Evolutionary conservation across 208 protist genomes (phyloP), one percentile per base, ranked within the genome.

Genomic region (Acanthamoeba healyi): DNA sequence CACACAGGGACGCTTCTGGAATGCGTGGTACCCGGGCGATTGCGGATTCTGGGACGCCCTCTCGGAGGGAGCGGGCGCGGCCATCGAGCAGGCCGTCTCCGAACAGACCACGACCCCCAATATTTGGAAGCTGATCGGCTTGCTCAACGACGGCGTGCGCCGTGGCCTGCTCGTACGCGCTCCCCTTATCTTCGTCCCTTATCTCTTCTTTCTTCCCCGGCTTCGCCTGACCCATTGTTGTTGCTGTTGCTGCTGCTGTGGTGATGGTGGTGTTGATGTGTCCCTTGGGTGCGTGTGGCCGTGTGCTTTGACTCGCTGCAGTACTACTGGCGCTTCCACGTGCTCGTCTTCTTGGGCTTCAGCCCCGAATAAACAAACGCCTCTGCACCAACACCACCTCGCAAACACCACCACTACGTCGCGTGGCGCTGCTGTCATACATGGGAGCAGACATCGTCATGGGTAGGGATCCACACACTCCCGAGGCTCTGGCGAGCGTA

Each of bases 271-370:
- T 26, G 34, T 22, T 72, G 61, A 70, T 70, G 61, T 61, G 22
- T 61, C 12, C 22, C 15, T 26, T 61, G 15, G 15, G 15, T 61
- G 15, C 22, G 61, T 34, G 61, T 70, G n/a, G 34, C 22, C 54
- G 15, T 61, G n/a, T n/a, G n/a, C n/a, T n/a, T n/a, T n/a, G n/a
- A n/a, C n/a, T n/a, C n/a, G n/a, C n/a, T 72, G 38, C 36, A 79
- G 70, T 79, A 79, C 70, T 79, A 79, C 70, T 79, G 70, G 70
- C 70, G 70, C 17, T 79, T 79, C 38, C 70, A 79, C 70, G 70
- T 79, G 10, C 70, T 79, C 22, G 70, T 79, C 36, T 79, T 79
- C 70, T 36, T 79, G 26, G 70, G 70, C 38, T 79, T 79, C 70
- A 34, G 29, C 19, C 70, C 70, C 22, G 19, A 24, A 29, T 79